Conservation (phyloP, 345 rosid genomes). For the rapeseed (Brassica napus) region DNA sequence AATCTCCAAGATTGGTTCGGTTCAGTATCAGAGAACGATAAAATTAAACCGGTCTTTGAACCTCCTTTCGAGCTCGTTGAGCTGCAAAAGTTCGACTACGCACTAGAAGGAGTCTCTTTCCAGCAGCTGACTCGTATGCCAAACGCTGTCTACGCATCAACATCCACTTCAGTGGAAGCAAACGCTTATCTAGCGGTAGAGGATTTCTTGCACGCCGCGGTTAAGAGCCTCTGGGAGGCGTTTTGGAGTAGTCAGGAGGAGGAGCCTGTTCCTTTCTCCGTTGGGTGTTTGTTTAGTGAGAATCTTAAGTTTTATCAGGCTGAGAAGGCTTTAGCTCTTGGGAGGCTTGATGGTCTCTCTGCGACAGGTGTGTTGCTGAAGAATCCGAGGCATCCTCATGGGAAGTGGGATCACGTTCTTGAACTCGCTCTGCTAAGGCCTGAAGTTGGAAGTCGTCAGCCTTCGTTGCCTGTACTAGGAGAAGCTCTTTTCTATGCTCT, state of each 20-base stretch:
- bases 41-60: constrained; percentile 55
- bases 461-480: constrained; percentile 61
- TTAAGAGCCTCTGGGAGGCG: constrained; percentile 87
- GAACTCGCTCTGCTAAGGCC: constrained; percentile 84
- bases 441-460: constrained; percentile 55
- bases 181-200: constrained; percentile 80
- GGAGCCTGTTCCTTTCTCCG: constrained; percentile 75
- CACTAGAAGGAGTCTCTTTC: constrained; percentile 79
- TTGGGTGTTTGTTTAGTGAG: constrained; percentile 55
- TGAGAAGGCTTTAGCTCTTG: constrained; percentile 76
- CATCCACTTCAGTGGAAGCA: constrained; percentile 67
- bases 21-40: constrained; percentile 47
- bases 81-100: constrained; percentile 88
- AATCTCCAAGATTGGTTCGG: constrained; percentile 76
- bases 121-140: constrained; percentile 96
- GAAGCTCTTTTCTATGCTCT: constrained; percentile 88
- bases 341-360: constrained; percentile 72
- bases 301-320: constrained; percentile 82
- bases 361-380: constrained; percentile 69
- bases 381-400: constrained; percentile 76
- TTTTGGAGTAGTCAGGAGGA: constrained; percentile 64
- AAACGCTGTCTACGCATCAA: constrained; percentile 71
- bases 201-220: constrained; percentile 81
- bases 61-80: constrained; percentile 90
- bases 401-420: constrained; percentile 91